Evolutionary conservation across 2,329 filamentous ascomycete genomes (phyloP), one percentile per base, ranked within the genome.

Genomic region (Neofusicoccum sp.): DNA sequence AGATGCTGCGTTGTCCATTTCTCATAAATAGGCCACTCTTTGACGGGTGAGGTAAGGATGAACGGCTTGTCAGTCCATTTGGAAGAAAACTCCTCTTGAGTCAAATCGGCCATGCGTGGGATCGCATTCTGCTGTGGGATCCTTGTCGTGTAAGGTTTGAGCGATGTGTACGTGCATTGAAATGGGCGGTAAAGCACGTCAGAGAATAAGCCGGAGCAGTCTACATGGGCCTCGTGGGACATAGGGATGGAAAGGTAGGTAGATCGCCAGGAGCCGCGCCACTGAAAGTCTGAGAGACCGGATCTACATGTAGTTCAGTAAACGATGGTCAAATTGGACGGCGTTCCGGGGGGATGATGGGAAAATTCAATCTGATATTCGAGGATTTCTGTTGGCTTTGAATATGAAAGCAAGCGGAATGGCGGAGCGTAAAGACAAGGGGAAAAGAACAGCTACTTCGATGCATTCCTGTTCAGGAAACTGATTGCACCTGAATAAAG

Each of bases 171-270:
- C 47, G 91, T 89, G 78, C 93, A 98, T 66, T 90, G 88, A 73
- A 96, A 98, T 0, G 93, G 93, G 8, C 93, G 86, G 74, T 97
- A 91, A 26, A 98, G 82, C 6, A 90, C 87, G 75, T 99, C 93
- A 12, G 93, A 97, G 74, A 90, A 98, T 56, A 98, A 86, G 68
- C 87, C 85, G 56, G 82, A 82, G 76, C 93, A 96, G 66, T 89
- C 83, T 36, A 96, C 78, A 11, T 76, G 79, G 38, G 85, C 81
- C 49, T 84, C 79, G 61, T 81, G 77, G 12, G 75, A 73, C 12
- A 80, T 72, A 0, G 81, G 78, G 12, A 90, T 78, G 36, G 82
- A 81, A 40, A 96, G 81, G 67, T 88, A 85, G 0, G 92, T 96
- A 31, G 87, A 86, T 66, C 90, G 87, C 93, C 93, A 98, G 58